Base-by-base conservation (phyloP, 139 green algal genomes). In the Picocystis salinarum region DNA sequence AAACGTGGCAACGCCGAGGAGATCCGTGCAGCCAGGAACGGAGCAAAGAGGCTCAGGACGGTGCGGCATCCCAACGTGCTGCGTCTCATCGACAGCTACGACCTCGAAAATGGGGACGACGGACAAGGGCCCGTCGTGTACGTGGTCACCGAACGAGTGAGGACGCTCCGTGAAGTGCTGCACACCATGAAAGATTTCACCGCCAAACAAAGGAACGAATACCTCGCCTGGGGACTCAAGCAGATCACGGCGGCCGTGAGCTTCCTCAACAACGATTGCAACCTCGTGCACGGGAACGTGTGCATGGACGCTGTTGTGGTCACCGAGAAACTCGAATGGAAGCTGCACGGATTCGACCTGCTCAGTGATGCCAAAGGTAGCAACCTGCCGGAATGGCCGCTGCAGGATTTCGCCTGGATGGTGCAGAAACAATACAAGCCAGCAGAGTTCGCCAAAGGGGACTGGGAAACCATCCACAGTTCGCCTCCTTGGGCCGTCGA, bases 221-320 rank as follows among this genome's bases (percentile, higher is more conserved):
- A 89, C 50, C 48, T 88, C 1, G 55, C 77, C 7, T 88, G 88
- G 67, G 85, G 87, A 7, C 57, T 98, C 25, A 50, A 79, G 17
- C 69, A 90, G 29, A 61, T 94, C 24, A 64, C 82, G 4, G 71
- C 76, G 33, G 88, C 85, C 5, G 62, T 96, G 7, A 81, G 71
- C 45, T 99, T 99, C 59, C 64, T 99, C 4, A 84, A 83, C 67
- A 92, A 91, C 45, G 80, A 93, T 52, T 92, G 76, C 70, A 81
- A 78, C 23, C 64, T 95, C 55, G 77, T 93, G 48, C 86, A 98
- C 60, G 87, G 82, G 40, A 74, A 81, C 53, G 56, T 96, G 12
- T 85, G 79, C 71, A 57, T 82, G 57, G 50, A 62, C 0, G 59
- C 77, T 1, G 72, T 98, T 15, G 70, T 85, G 13, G 85, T 95